Percentiles rank a stretch among this genome's conserved stretches.
phyloP scores from a whole-genome alignment of 2,329 filamentous ascomycete species.

The Cercospora citrullina region DNA sequence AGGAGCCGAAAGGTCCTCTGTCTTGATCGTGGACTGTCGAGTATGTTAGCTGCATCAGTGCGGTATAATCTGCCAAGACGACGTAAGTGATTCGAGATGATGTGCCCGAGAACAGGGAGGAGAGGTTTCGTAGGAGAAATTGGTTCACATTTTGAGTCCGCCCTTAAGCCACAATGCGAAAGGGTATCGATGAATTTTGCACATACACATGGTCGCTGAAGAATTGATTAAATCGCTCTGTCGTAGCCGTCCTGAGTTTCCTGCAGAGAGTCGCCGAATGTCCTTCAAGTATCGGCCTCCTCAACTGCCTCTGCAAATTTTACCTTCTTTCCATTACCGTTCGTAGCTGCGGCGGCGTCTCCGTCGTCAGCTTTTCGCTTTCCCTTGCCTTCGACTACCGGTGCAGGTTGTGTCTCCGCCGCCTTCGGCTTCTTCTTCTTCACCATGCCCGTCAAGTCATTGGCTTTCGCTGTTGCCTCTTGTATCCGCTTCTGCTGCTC shows the following conservation, averaged over 20 bases:
- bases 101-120: not conserved
- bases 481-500: constrained; percentile 65
- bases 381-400: constrained; percentile 29
- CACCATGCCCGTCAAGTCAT: constrained; percentile 71
- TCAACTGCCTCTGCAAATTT: constrained; percentile 25
- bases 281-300: not conserved
- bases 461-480: constrained; percentile 72
- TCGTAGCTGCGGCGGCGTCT: not conserved
- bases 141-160: not conserved
- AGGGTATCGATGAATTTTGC: constrained; percentile 1
- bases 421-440: constrained; percentile 58
- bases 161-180: not conserved
- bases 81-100: not conserved
- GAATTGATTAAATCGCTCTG: not conserved
- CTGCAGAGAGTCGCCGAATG: not conserved
- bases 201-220: not conserved
- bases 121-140: not conserved
- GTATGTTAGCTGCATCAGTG: not conserved
- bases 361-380: constrained; percentile 34
- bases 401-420: constrained; percentile 15
- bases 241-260: not conserved
- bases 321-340: constrained; percentile 32
- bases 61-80: not conserved
- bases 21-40: not conserved
- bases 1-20: not conserved